Evolutionary conservation across 2,329 filamentous ascomycete species (phyloP).

Genomic region (Byssothecium circinans): DNA sequence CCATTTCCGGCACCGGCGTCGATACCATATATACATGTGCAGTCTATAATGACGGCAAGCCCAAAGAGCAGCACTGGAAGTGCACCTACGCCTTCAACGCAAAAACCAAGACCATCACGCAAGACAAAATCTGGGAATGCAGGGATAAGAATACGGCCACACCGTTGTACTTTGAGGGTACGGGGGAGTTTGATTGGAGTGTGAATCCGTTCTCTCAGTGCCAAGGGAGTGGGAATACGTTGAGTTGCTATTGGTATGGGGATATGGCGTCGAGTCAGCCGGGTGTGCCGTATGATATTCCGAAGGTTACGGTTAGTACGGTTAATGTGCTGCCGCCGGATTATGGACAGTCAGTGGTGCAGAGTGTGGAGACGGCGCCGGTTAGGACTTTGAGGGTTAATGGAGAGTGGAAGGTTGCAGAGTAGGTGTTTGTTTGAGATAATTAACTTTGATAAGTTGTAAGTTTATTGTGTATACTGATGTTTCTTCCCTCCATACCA

Average conservation of each 20-base stretch:
- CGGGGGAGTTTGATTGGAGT: conserved; percentile 10
- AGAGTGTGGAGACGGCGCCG: background rate
- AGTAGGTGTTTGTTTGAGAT: too few species aligned
- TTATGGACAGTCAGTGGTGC: conserved; percentile 1
- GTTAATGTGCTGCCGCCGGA: conserved; percentile 9
- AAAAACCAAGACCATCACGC: conserved; percentile 5
- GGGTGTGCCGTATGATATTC: conserved; percentile 11
- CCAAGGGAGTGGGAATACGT: background rate
- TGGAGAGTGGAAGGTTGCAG: background rate
- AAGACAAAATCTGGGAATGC: conserved; percentile 12
- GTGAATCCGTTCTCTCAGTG: conserved; percentile 1
- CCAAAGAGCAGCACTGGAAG: conserved; percentile 7
- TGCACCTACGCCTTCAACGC: conserved; percentile 11
- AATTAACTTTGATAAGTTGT: too few species aligned
- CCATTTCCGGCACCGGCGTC: conserved; percentile 9
- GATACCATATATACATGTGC: conserved; percentile 11
- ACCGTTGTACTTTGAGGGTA: conserved; percentile 13
- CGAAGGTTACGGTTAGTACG: conserved; percentile 11
- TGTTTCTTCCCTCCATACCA: too few species aligned
- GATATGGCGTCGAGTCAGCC: conserved; percentile 2
- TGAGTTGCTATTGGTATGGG: conserved; percentile 8
- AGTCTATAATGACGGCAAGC: conserved; percentile 10
- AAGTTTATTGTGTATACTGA: too few species aligned
- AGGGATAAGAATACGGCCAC: conserved; percentile 9
- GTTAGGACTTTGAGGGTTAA: background rate